A percentile compares a stretch with the other conserved stretches of the same genome.
Evolutionary conservation across 106 monocot genomes (phyloP).

Genomic region (Hemerocallis citrina): DNA sequence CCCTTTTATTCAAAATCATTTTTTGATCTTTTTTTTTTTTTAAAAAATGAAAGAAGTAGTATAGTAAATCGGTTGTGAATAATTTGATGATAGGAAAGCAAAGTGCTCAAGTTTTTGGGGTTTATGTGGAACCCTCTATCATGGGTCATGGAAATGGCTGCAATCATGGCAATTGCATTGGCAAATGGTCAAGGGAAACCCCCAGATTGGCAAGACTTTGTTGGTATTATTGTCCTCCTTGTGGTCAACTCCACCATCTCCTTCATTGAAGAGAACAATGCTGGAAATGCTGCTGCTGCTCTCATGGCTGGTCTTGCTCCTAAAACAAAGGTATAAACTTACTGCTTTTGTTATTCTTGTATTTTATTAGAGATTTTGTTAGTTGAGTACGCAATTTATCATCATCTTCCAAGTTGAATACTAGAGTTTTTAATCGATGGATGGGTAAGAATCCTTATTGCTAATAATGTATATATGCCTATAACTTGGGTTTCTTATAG

Average conservation of each 20-base stretch:
- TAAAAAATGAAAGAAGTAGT: too few species aligned
- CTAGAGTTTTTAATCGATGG: too few species aligned
- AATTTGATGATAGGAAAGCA: conserved; percentile 54
- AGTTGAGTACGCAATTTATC: background rate
- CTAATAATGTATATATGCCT: too few species aligned
- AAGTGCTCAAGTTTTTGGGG: conserved; percentile 84
- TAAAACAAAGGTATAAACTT: conserved; percentile 44
- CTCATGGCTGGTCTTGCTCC: conserved; percentile 78
- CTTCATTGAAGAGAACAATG: conserved; percentile 85
- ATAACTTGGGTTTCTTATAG: too few species aligned
- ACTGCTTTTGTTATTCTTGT: background rate
- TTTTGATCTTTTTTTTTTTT: background rate
- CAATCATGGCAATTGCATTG: conserved; percentile 76
- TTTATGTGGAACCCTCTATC: conserved; percentile 99
- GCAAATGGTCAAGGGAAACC: conserved; percentile 59
- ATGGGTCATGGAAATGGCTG: conserved; percentile 98
- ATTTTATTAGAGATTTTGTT: background rate
- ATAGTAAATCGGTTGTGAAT: background rate
- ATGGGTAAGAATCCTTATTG: too few species aligned
- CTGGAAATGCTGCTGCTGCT: conserved; percentile 70
- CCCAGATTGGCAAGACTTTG: conserved; percentile 92
- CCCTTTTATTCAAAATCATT: background rate
- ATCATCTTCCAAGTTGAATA: too few species aligned
- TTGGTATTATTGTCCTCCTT: conserved; percentile 71
- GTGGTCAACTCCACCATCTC: conserved; percentile 92